Evolutionary conservation across 2,329 filamentous ascomycete species (phyloP).

Genomic region (Colletotrichum spinosum): DNA sequence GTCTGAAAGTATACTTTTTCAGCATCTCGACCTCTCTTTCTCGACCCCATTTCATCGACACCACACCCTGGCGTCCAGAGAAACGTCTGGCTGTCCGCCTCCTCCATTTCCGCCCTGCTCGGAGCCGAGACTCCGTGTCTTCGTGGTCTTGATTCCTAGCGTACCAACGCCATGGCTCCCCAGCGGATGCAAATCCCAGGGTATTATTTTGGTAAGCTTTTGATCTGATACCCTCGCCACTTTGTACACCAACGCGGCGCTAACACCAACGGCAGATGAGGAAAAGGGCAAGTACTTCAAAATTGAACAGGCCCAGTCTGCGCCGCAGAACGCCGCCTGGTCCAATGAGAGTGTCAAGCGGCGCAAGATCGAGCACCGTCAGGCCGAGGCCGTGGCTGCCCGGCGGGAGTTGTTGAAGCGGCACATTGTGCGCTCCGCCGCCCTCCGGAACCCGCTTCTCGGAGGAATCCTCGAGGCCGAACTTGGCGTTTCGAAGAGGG

Average conservation of each 20-base stretch:
- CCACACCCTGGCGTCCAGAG: no score
- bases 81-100: background rate
- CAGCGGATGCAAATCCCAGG: slow-evolving; percentile 58
- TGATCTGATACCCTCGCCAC: background rate
- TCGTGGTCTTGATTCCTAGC: background rate
- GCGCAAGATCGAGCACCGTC: slow-evolving; percentile 60
- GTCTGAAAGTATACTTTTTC: background rate
- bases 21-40: background rate
- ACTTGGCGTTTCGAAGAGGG: slow-evolving; percentile 44
- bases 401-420: slow-evolving; percentile 47
- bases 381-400: slow-evolving; percentile 43
- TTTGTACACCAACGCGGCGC: background rate
- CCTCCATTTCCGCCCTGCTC: background rate
- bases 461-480: slow-evolving; percentile 51
- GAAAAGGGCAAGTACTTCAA: slow-evolving; percentile 76
- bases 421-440: slow-evolving; percentile 52
- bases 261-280: slow-evolving; percentile 51
- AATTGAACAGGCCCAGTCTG: slow-evolving; percentile 68
- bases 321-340: slow-evolving; percentile 63
- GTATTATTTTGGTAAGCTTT: slow-evolving; percentile 62
- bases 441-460: slow-evolving; percentile 44
- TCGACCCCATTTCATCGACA: background rate
- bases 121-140: background rate
- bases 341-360: slow-evolving; percentile 69
- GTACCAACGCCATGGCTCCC: slow-evolving; percentile 30